phyloP scores from a whole-genome alignment of 106 monocot genomes.

The Hemerocallis citrina region DNA sequence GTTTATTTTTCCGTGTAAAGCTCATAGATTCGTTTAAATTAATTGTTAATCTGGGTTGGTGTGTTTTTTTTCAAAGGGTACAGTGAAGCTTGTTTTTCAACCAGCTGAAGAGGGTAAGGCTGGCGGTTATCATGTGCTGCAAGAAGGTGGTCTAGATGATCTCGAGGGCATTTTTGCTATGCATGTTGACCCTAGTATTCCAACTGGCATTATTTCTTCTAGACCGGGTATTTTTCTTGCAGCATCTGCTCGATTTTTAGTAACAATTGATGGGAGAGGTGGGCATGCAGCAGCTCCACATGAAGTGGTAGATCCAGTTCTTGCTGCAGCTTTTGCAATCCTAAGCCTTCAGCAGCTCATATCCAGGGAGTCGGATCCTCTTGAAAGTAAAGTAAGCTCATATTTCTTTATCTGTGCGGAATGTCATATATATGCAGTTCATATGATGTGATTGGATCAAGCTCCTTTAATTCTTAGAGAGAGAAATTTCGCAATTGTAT shows the following conservation, averaged over 20 bases:
- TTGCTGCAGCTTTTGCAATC: constrained; percentile 25
- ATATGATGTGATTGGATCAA: not conserved
- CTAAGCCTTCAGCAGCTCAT: constrained; percentile 36
- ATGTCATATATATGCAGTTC: not conserved
- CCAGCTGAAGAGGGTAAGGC: constrained; percentile 59
- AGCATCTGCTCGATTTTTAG: constrained; percentile 35
- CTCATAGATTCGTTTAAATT: not conserved
- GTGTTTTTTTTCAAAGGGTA: constrained; percentile 20
- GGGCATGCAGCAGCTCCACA: constrained; percentile 41
- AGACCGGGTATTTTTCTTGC: constrained; percentile 47
- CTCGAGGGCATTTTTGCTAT: constrained; percentile 38
- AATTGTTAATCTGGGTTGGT: constrained; percentile 3
- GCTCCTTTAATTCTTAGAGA: not conserved
- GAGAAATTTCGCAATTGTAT: not conserved
- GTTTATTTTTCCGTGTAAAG: not conserved
- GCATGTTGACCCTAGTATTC: constrained; percentile 38
- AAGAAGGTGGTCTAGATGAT: constrained; percentile 42
- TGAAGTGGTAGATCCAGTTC: constrained; percentile 21
- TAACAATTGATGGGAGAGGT: constrained; percentile 36
- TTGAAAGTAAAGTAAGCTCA: constrained; percentile 32
- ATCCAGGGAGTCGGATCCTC: constrained; percentile 38
- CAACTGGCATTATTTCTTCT: constrained; percentile 35
- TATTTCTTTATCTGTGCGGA: not conserved
- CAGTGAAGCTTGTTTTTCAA: constrained; percentile 67
- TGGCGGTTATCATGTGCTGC: constrained; percentile 45